Conservation (phyloP, 768 basidiomycete species). For the Sarcomyxa edulis region DNA sequence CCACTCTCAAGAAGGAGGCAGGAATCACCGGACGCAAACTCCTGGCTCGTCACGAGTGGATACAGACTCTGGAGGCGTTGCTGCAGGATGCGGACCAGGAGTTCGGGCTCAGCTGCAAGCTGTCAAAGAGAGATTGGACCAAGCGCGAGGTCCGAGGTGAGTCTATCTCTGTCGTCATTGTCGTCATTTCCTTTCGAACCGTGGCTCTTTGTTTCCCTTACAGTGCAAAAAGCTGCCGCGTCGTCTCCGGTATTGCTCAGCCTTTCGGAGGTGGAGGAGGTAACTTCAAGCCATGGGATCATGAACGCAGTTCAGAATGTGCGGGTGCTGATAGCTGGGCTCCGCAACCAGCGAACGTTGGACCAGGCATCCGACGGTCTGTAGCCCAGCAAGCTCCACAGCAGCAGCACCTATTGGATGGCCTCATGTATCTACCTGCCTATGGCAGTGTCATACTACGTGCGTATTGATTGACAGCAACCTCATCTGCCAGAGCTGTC, state of each 20-base stretch:
- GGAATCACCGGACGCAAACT: slow-evolving; percentile 96
- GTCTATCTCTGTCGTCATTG: slow-evolving; percentile 8
- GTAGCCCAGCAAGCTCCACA: no score
- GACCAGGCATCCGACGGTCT: no score
- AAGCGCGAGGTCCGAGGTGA: slow-evolving; percentile 94
- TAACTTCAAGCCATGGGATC: no score
- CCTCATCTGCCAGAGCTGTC: no score
- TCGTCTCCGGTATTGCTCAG: slow-evolving; percentile 85
- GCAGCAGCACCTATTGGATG: no score
- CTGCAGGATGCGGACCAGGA: slow-evolving; percentile 95
- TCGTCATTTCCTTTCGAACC: slow-evolving; percentile 10
- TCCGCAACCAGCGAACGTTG: no score
- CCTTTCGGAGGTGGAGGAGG: slow-evolving; percentile 94
- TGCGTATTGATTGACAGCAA: no score
- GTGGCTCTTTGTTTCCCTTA: no score
- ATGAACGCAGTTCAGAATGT: no score
- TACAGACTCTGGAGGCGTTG: slow-evolving; percentile 91
- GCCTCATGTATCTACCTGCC: no score
- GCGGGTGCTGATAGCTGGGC: no score
- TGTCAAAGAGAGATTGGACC: slow-evolving; percentile 87
- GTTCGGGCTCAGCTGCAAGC: slow-evolving; percentile 88
- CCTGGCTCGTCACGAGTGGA: slow-evolving; percentile 93
- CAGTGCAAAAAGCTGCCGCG: slow-evolving; percentile 76
- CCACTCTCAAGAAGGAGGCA: slow-evolving; percentile 93
- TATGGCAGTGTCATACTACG: no score